Evolutionary conservation across 2,329 filamentous ascomycete species (phyloP).

Genomic region (Neonectria sp.): DNA sequence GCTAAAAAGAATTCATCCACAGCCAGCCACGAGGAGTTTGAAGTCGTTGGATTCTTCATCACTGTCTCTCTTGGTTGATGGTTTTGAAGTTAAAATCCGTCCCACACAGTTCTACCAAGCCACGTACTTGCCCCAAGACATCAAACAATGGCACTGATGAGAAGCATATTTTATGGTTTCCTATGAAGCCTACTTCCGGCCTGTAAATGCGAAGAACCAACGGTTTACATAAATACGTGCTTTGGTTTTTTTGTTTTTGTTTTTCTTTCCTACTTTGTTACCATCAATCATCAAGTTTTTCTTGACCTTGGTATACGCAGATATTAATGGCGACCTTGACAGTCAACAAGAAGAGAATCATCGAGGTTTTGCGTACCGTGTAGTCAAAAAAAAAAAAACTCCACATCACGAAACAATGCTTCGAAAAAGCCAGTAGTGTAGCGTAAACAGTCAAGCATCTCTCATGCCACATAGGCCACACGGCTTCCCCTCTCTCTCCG

Average conservation of each 20-base stretch:
- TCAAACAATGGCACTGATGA: too few relatives aligned
- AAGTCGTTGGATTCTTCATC: not conserved
- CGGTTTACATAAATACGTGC: too few relatives aligned
- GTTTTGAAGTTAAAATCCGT: not conserved
- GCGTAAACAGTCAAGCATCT: not conserved
- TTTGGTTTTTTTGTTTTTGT: not conserved
- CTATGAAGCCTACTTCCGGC: not conserved
- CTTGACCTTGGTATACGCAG: not conserved
- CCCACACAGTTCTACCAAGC: not conserved
- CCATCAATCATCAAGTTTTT: not conserved
- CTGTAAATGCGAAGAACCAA: too few relatives aligned
- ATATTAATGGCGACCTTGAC: not conserved
- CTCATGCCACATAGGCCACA: constrained; percentile 5
- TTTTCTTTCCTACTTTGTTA: not conserved
- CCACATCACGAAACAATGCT: not conserved
- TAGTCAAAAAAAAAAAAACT: too few relatives aligned
- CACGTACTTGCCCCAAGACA: too few relatives aligned
- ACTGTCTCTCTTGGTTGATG: not conserved
- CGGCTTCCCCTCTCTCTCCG: too few relatives aligned
- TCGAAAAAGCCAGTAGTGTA: not conserved
- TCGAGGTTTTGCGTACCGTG: not conserved
- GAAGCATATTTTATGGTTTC: not conserved
- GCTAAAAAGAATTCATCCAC: not conserved
- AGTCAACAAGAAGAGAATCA: too few relatives aligned
- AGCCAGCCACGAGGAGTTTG: not conserved